Base-by-base conservation (phyloP, 2,329 filamentous ascomycete genomes). In the Sporothrix luriei region DNA sequence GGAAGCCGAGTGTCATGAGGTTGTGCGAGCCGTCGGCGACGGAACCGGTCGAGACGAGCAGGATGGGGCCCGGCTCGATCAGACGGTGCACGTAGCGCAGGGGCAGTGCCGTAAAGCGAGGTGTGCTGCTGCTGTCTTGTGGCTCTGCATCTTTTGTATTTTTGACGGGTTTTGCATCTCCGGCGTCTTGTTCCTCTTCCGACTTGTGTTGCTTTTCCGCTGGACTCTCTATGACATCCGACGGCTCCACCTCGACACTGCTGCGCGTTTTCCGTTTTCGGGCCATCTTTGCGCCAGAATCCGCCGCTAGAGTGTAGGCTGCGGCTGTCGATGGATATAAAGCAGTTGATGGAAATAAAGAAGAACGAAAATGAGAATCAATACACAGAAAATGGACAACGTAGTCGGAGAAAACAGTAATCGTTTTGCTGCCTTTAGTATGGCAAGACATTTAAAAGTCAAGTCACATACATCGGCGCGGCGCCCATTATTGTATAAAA, bases 1-100 rank as follows among this genome's bases (percentile, higher is more conserved):
- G 78, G 73, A 79, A 79, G 65, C 78, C 78, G 68, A 79, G 75
- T 10, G 78, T 79, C 78, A 79, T 79, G 68, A 79, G 71, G 52
- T 79, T 79, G 73, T 79, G 78, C 9, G 77, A 77, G 40, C 66
- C 70, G 40, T 77, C 73, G n/a, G 73, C 71, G 10, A 78, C 72
- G 66, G 74, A 75, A 19, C 77, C 77, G 26, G 77, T 78, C 38
- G 77, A 76, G 55, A 78, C 76, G 40, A 79, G 73, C 21, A 79
- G 73, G 40, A 78, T 75, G 46, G 77, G 78, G 5, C 77, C 78
- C 19, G 78, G 78, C 71, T 79, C 77, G 70, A 79, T 73, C n/a
- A 79, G 75, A 11, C 77, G 77, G 70, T 77, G 77, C 38, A 77
- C 76, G 26, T 75, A 51, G n/a, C 29, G 26, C 21, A 71, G 70